Conservation (phyloP, 129 eudicot species). For the Solidago caesia region DNA sequence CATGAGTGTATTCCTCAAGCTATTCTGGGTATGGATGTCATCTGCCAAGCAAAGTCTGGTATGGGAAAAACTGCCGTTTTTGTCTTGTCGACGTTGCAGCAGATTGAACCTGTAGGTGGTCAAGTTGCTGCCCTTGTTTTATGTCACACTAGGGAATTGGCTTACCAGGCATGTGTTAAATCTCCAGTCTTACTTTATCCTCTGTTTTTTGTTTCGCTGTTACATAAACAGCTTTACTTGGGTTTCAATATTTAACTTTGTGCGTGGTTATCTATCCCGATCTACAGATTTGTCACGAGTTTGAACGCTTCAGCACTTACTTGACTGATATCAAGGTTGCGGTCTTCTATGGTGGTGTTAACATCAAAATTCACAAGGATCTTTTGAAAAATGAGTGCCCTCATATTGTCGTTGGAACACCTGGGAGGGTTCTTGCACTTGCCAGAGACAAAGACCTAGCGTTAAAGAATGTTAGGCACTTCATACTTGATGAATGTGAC, state of each 20-base stretch:
- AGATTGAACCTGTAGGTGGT: constrained; percentile 76
- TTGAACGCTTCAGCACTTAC: constrained; percentile 86
- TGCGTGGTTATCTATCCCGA: too few relatives aligned
- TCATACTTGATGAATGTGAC: constrained; percentile 94
- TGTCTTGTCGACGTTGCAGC: constrained; percentile 79
- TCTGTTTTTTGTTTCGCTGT: too few relatives aligned
- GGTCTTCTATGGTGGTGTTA: constrained; percentile 96
- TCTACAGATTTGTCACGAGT: constrained; percentile 81
- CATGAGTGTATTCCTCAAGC: constrained; percentile 91
- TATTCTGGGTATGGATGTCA: constrained; percentile 85
- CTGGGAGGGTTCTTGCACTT: constrained; percentile 81
- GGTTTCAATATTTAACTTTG: too few relatives aligned
- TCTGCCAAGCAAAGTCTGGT: constrained; percentile 92
- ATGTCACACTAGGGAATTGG: constrained; percentile 83
- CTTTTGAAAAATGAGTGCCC: constrained; percentile 92
- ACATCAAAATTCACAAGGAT: constrained; percentile 75
- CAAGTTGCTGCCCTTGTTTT: constrained; percentile 85
- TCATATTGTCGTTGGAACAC: constrained; percentile 96
- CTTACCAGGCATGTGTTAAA: constrained; percentile 60
- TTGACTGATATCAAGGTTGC: constrained; percentile 81
- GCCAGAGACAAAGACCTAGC: constrained; percentile 83
- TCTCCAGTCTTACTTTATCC: background rate
- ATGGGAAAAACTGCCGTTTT: constrained; percentile 92
- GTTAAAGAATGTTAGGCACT: constrained; percentile 84
- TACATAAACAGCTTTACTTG: too few relatives aligned